Evolutionary conservation across 345 rosid genomes (phyloP), one percentile per base, ranked within the genome.

Genomic region (Aurinia saxatilis): DNA sequence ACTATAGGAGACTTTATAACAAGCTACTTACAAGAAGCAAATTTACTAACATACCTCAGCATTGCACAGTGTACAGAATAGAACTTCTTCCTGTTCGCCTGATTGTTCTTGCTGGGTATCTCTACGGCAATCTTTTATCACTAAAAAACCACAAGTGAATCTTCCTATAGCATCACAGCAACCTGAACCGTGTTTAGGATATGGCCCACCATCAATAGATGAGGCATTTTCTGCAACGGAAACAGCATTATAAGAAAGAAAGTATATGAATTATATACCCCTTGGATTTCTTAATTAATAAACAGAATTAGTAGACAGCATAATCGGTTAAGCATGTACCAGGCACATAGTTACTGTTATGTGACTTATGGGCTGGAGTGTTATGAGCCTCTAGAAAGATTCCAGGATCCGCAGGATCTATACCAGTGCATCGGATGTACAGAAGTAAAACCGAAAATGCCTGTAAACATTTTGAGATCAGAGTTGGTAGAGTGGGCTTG

Each of bases 371-470:
- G 10, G 72, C 72, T n/a, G 81, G 75, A 60, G 74, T 59, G 68
- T 78, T 75, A 70, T 71, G 86, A 73, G 65, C 71, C 50, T 79
- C 87, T 30, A 79, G 50, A 55, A 83, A 69, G 78, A 89, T 83
- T 67, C 95, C 96, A 63, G 93, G 91, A 81, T 92, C 98, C 25
- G 96, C 90, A 56, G 98, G 98, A 73, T 92, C 86, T 51, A 92
- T 92, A 45, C 89, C 95, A 51, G 96, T 82, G 81, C 93, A 83
- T 13, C 96, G 81, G 25, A 82, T 82, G 51, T 92, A 92, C 12
- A 92, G 84, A 71, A 82, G 70, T 61, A 89, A 82, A 14, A 89
- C 95, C 35, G 76, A 71, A 66, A 89, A 73, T 1, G 89, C 98
- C 98, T 89, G 73, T 40, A n/a, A n/a, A n/a, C n/a, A n/a, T n/a